Conservation (phyloP, 176 grass and related monocot genomes). For the Cenchrus fungigraminus region DNA sequence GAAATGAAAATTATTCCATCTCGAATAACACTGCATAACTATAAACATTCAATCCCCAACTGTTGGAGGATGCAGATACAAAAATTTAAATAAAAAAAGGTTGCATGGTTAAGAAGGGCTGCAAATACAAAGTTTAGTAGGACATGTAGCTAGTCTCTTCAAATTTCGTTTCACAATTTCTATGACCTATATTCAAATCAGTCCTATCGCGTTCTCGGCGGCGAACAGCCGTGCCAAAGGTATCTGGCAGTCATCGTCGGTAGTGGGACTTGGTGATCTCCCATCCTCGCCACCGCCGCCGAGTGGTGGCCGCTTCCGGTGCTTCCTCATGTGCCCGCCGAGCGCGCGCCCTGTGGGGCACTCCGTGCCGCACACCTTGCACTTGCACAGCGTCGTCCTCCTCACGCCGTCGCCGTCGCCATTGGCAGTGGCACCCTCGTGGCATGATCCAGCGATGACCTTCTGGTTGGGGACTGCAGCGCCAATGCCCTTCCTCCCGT, state of each 20-base stretch:
- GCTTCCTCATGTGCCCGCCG: conserved; percentile 62
- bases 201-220: not conserved
- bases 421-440: not conserved
- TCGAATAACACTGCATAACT: not conserved
- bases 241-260: not conserved
- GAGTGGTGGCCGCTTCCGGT: not conserved
- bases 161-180: not conserved
- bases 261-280: not conserved
- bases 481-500: not conserved
- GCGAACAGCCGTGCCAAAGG: not conserved
- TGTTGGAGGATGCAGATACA: not conserved
- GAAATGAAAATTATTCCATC: not conserved
- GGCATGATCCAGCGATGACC: not conserved
- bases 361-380: conserved; percentile 45
- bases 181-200: not conserved
- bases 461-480: not conserved
- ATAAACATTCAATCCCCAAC: not conserved
- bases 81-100: not conserved
- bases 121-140: not conserved
- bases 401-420: not conserved
- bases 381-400: conserved; percentile 10
- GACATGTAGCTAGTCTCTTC: not conserved
- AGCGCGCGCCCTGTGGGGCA: conserved; percentile 38
- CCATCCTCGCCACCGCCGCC: not conserved
- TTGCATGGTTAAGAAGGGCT: not conserved